These are phyloP conservation scores for Helicostylum pulchrum DNA, from an alignment of 192 early-diverging fungal genomes.

Conservation along the genomic window DNA sequence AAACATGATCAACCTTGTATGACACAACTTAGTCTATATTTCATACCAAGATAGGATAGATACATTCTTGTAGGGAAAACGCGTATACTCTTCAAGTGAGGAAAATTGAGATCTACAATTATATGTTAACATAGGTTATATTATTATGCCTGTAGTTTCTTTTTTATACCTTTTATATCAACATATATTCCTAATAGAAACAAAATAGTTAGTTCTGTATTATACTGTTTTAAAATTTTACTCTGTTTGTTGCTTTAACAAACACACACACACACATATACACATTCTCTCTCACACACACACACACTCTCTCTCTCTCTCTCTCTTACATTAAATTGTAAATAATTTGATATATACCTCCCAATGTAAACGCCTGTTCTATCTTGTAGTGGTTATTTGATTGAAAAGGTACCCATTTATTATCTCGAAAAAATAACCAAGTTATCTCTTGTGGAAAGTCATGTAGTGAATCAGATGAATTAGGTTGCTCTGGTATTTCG, in stretches of 20 bases:
- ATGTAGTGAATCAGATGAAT: conserved; percentile 2
- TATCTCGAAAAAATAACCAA: conserved; percentile 41
- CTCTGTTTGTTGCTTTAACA: not conserved
- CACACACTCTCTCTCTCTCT: not conserved
- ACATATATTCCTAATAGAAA: conserved; percentile 32
- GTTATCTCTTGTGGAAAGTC: conserved; percentile 33
- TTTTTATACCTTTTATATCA: conserved; percentile 27
- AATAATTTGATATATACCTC: conserved; percentile 21
- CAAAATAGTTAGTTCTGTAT: not conserved
- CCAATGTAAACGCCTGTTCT: conserved; percentile 41
- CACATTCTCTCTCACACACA: too few species aligned
- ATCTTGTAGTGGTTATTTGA: conserved; percentile 37
- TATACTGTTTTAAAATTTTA: not conserved
- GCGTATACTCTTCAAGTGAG: conserved; percentile 37
- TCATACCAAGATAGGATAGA: conserved; percentile 40
- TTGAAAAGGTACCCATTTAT: conserved; percentile 38
- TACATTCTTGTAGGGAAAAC: conserved; percentile 43
- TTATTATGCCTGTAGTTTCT: not conserved
- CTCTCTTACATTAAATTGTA: conserved; percentile 1
- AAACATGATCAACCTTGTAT: conserved; percentile 31
- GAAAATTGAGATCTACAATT: conserved; percentile 32
- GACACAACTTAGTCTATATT: conserved; percentile 36
- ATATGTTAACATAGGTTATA: not conserved
- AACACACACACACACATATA: too few species aligned
- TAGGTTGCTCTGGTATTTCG: not conserved